A percentile compares a stretch with the other conserved stretches of the same genome.
phyloP scores from a whole-genome alignment of 2,329 filamentous ascomycete species.

The Colletotrichum truncatum region DNA sequence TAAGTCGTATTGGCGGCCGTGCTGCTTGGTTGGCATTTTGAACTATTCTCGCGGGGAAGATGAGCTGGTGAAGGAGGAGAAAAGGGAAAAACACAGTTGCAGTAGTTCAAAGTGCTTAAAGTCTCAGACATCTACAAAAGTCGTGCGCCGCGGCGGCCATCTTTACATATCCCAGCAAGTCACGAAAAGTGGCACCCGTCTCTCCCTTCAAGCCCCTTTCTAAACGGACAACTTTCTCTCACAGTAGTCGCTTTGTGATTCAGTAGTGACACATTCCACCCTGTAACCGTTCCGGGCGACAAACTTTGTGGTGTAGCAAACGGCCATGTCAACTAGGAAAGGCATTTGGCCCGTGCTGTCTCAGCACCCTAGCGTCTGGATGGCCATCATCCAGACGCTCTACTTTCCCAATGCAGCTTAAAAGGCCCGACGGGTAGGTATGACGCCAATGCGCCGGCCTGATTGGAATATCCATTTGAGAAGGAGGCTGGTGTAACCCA shows the following conservation, averaged over 20 bases:
- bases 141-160: slow-evolving; percentile 11
- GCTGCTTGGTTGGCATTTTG: slow-evolving; percentile 57
- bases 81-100: not conserved
- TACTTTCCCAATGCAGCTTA: slow-evolving; percentile 19
- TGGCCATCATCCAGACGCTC: slow-evolving; percentile 14
- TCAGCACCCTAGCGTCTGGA: slow-evolving; percentile 16
- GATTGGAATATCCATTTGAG: slow-evolving; percentile 18
- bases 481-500: slow-evolving; percentile 8
- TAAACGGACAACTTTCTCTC: slow-evolving; percentile 2
- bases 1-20: slow-evolving; percentile 64
- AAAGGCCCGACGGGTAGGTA: slow-evolving; percentile 24
- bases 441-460: slow-evolving; percentile 25
- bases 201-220: not conserved
- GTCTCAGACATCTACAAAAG: slow-evolving; percentile 16
- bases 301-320: slow-evolving; percentile 22
- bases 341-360: slow-evolving; percentile 24
- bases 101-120: not conserved
- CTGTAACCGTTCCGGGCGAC: slow-evolving; percentile 8
- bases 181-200: slow-evolving; percentile 20
- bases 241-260: slow-evolving; percentile 11
- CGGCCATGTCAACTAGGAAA: slow-evolving; percentile 22
- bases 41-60: not conserved
- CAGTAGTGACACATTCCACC: slow-evolving; percentile 19
- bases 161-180: slow-evolving; percentile 8
- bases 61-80: not conserved